Evolutionary conservation across 345 rosid species (phyloP).

Genomic region (Populus tremula): DNA sequence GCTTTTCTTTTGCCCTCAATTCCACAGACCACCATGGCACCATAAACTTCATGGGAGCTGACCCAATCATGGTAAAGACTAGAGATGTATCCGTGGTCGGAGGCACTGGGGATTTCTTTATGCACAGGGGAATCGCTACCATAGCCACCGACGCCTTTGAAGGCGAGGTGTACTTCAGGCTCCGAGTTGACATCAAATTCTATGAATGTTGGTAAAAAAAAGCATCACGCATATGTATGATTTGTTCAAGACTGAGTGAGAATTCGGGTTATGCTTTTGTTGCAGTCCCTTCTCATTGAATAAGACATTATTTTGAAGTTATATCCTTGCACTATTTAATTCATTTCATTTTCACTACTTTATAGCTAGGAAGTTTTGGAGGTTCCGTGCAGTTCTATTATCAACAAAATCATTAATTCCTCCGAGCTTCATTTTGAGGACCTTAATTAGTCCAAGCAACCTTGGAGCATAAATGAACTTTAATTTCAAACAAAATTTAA

Average conservation of each 20-base stretch:
- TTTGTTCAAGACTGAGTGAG: not conserved
- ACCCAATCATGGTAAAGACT: slow-evolving; percentile 37
- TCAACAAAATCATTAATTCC: too few relatives aligned
- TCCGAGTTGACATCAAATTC: slow-evolving; percentile 39
- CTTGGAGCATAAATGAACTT: too few relatives aligned
- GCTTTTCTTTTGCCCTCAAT: slow-evolving; percentile 44
- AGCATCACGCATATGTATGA: not conserved
- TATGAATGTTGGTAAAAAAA: slow-evolving; percentile 45
- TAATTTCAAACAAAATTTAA: too few relatives aligned
- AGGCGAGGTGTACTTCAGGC: slow-evolving; percentile 43
- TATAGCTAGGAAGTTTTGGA: too few relatives aligned
- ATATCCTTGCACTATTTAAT: too few relatives aligned
- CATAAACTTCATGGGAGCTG: slow-evolving; percentile 44
- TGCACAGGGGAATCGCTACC: slow-evolving; percentile 51
- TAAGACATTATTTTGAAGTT: too few relatives aligned
- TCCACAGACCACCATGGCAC: slow-evolving; percentile 33
- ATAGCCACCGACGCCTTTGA: slow-evolving; percentile 43
- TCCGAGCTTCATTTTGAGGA: too few relatives aligned
- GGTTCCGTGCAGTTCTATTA: too few relatives aligned
- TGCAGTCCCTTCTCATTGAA: not conserved
- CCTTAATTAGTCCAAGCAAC: too few relatives aligned
- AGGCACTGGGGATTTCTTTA: slow-evolving; percentile 52
- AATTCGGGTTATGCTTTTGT: not conserved
- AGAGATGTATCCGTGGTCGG: slow-evolving; percentile 49
- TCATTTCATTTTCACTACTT: too few relatives aligned